These are phyloP conservation scores for Draba incana DNA, from an alignment of 345 rosid genomes.

Conservation along the genomic window DNA sequence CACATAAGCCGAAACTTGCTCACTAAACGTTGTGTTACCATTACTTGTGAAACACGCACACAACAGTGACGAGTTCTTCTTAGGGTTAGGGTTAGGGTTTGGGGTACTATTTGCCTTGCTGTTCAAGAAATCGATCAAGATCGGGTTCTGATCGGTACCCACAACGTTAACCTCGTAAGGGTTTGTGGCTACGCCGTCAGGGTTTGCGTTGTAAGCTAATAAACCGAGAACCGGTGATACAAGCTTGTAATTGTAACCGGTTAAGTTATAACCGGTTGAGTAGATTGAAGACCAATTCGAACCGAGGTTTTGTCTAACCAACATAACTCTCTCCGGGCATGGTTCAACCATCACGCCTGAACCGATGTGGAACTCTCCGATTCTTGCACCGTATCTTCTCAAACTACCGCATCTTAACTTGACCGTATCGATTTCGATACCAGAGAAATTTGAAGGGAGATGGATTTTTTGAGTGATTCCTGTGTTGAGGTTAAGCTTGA, in stretches of 20 bases:
- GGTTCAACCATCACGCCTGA: conserved; percentile 38
- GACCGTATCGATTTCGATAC: conserved; percentile 48
- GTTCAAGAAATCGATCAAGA: conserved; percentile 36
- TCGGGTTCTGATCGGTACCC: conserved; percentile 26
- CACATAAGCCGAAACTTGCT: conserved; percentile 40
- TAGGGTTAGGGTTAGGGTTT: neutral
- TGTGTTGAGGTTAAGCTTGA: conserved; percentile 53
- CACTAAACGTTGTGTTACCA: conserved; percentile 31
- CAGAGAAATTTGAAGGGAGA: conserved; percentile 78
- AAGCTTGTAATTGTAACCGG: conserved; percentile 32
- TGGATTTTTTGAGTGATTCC: conserved; percentile 56
- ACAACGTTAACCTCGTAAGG: conserved; percentile 34
- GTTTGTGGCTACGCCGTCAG: conserved; percentile 37
- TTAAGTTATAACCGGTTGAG: conserved; percentile 30
- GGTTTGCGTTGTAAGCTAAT: conserved; percentile 43
- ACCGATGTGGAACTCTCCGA: conserved; percentile 41
- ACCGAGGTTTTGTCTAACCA: conserved; percentile 43
- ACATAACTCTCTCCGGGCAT: conserved; percentile 43
- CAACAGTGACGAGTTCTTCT: conserved; percentile 29
- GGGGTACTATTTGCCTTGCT: conserved; percentile 27
- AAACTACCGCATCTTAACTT: conserved; percentile 45
- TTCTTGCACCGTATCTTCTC: conserved; percentile 39
- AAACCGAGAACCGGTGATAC: conserved; percentile 42
- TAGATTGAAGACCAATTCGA: conserved; percentile 43
- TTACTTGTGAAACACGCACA: conserved; percentile 40